These are phyloP conservation scores for Pholiota molesta DNA, from an alignment of 768 basidiomycete species.

Conservation along the genomic window DNA sequence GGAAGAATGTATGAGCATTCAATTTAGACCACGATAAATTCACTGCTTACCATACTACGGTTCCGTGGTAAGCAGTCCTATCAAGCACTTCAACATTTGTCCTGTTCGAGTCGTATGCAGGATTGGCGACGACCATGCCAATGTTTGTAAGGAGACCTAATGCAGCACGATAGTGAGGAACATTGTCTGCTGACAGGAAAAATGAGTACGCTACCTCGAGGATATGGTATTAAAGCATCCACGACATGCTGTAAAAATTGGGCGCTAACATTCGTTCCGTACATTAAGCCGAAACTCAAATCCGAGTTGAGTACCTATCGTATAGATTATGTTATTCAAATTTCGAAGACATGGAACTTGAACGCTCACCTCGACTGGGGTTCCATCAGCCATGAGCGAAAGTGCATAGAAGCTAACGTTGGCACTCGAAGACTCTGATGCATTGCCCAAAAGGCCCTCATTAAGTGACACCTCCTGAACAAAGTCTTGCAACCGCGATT, in stretches of 20 bases:
- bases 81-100: conserved; percentile 40
- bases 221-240: conserved; percentile 45
- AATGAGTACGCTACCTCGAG: conserved; percentile 32
- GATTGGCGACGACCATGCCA: conserved; percentile 50
- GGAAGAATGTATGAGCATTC: conserved; percentile 7
- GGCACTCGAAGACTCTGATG: conserved; percentile 5
- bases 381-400: conserved; percentile 39
- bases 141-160: conserved; percentile 45
- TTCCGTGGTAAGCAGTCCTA: conserved; percentile 39
- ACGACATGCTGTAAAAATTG: conserved; percentile 38
- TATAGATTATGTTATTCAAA: background rate
- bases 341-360: background rate
- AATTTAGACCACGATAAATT: background rate
- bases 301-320: conserved; percentile 44
- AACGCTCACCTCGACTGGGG: conserved; percentile 38
- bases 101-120: conserved; percentile 44
- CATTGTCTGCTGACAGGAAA: background rate
- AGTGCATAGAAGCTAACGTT: conserved; percentile 43
- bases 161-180: background rate
- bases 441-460: conserved; percentile 26
- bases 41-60: conserved; percentile 33
- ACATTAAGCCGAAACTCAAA: conserved; percentile 42
- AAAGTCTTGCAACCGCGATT: conserved; percentile 37
- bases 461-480: conserved; percentile 37
- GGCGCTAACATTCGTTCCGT: conserved; percentile 39